Conservation (phyloP, 2,329 filamentous ascomycete genomes). For the Ascochyta koolunga region DNA sequence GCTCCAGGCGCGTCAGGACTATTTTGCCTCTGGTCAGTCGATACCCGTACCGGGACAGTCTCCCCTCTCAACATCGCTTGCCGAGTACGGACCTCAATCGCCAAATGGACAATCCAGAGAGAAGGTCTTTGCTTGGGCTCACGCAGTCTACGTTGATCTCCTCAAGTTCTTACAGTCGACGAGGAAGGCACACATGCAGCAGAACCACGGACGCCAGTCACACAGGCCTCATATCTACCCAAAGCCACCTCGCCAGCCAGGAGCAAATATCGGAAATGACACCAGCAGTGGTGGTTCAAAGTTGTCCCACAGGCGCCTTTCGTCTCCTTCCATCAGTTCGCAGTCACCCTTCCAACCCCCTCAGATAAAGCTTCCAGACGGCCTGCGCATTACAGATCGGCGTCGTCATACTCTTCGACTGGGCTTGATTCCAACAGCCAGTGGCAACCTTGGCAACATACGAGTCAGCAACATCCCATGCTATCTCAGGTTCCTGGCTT, state of each 20-base stretch:
- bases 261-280: slow-evolving; percentile 55
- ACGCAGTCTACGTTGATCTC: slow-evolving; percentile 56
- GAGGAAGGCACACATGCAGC: slow-evolving; percentile 47
- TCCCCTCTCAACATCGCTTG: slow-evolving; percentile 23
- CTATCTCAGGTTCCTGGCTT: slow-evolving; percentile 28
- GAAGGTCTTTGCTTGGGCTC: slow-evolving; percentile 53
- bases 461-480: slow-evolving; percentile 28
- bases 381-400: slow-evolving; percentile 39
- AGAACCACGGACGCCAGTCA: slow-evolving; percentile 51
- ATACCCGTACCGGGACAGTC: slow-evolving; percentile 35
- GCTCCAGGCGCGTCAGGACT: slow-evolving; percentile 29
- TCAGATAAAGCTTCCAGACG: slow-evolving; percentile 27
- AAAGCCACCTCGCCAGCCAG: slow-evolving; percentile 64
- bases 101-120: slow-evolving; percentile 52
- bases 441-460: slow-evolving; percentile 37
- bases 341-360: slow-evolving; percentile 27
- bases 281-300: slow-evolving; percentile 31
- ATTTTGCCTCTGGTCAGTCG: slow-evolving; percentile 38
- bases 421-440: slow-evolving; percentile 21
- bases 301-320: slow-evolving; percentile 44
- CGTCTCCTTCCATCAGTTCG: slow-evolving; percentile 33
- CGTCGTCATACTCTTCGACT: slow-evolving; percentile 36
- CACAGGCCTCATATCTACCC: slow-evolving; percentile 65
- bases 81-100: slow-evolving; percentile 51
- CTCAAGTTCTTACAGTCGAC: slow-evolving; percentile 56